Evolutionary conservation across 164 flowering plant genomes (phyloP).

Genomic region (Kingdonia uniflora): DNA sequence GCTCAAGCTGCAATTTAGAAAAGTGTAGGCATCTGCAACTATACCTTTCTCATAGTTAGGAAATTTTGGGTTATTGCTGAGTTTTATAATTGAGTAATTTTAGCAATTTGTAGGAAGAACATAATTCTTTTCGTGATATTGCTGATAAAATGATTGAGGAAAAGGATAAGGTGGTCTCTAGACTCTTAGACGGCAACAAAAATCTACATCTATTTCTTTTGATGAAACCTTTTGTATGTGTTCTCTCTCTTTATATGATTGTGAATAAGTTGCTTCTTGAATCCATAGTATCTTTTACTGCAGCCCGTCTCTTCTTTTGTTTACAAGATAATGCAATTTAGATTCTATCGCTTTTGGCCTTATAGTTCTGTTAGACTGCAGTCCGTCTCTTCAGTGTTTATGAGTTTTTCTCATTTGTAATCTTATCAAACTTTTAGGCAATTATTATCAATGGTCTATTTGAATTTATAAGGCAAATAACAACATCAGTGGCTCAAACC

Average conservation of each 20-base stretch:
- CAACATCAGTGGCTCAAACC: too few relatives aligned
- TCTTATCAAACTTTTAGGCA: too few relatives aligned
- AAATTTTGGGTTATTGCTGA: too few relatives aligned
- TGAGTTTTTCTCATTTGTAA: too few relatives aligned
- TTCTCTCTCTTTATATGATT: slow-evolving; percentile 2
- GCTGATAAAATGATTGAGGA: slow-evolving; percentile 94
- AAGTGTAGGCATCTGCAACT: too few relatives aligned
- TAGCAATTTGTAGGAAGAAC: slow-evolving; percentile 64
- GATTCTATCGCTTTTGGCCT: too few relatives aligned
- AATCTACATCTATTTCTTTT: slow-evolving; percentile 56
- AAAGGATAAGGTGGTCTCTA: slow-evolving; percentile 78
- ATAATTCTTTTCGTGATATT: slow-evolving; percentile 78
- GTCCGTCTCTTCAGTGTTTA: too few relatives aligned
- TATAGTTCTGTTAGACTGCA: too few relatives aligned
- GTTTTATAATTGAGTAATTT: neutral
- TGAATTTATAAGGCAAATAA: too few relatives aligned
- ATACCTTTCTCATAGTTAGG: slow-evolving; percentile 13
- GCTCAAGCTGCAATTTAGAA: slow-evolving; percentile 40
- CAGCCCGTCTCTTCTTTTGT: too few relatives aligned
- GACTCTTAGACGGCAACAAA: slow-evolving; percentile 61
- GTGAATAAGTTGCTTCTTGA: slow-evolving; percentile 1
- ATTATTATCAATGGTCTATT: too few relatives aligned
- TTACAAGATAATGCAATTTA: too few relatives aligned
- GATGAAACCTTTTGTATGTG: slow-evolving; percentile 33
- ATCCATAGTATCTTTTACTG: neutral